Conservation (phyloP, 345 rosid genomes). For the Trapa incisa region DNA sequence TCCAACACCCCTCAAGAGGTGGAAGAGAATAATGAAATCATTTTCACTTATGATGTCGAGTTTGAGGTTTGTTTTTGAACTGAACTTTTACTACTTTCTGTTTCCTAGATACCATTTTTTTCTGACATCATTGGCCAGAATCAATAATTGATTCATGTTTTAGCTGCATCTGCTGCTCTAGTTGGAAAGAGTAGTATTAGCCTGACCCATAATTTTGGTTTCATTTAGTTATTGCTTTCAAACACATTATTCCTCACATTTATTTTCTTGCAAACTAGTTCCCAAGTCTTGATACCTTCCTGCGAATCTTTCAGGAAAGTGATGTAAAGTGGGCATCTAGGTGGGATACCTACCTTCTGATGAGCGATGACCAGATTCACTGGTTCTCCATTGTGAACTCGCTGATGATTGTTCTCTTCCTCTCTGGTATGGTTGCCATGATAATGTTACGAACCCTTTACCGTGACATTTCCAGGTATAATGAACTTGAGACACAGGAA, state of each 20-base stretch:
- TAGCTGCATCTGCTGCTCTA: background rate
- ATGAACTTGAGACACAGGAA: slow-evolving; percentile 33
- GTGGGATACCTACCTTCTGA: slow-evolving; percentile 34
- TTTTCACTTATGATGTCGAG: slow-evolving; percentile 84
- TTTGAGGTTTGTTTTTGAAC: slow-evolving; percentile 45
- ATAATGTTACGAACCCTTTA: slow-evolving; percentile 30
- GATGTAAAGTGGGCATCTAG: slow-evolving; percentile 37
- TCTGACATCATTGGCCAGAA: background rate
- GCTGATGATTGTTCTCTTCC: slow-evolving; percentile 31
- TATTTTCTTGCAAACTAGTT: background rate
- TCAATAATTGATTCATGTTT: background rate
- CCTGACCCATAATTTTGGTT: background rate
- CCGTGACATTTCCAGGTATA: slow-evolving; percentile 32
- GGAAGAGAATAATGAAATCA: slow-evolving; percentile 58
- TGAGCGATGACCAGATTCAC: slow-evolving; percentile 32
- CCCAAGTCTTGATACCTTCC: background rate
- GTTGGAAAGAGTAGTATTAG: background rate
- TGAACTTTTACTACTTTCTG: background rate
- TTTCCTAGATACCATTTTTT: background rate
- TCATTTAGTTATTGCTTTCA: background rate
- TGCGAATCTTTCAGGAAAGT: slow-evolving; percentile 14
- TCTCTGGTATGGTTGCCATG: slow-evolving; percentile 39
- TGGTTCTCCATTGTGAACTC: slow-evolving; percentile 36
- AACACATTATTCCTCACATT: background rate
- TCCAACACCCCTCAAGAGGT: slow-evolving; percentile 89